phyloP scores from a whole-genome alignment of 768 basidiomycete genomes.

The Boletus huronensis region DNA sequence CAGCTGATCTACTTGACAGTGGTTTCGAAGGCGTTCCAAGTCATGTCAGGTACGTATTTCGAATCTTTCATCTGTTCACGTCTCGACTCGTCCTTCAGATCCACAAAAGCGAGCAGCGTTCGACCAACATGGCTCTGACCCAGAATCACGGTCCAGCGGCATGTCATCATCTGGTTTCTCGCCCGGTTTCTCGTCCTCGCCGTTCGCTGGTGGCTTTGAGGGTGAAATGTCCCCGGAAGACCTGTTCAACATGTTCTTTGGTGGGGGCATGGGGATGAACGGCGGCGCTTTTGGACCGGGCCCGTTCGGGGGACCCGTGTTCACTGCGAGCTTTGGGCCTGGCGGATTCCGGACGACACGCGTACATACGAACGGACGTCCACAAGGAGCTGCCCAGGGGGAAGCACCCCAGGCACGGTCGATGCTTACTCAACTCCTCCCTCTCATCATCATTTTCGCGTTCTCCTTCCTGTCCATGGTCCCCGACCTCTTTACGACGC shows the following conservation, averaged over 20 bases:
- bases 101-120: constrained; percentile 85
- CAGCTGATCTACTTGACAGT: constrained; percentile 45
- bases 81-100: constrained; percentile 42
- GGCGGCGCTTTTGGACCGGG: constrained; percentile 55
- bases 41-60: constrained; percentile 64
- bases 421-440: constrained; percentile 72
- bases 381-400: constrained; percentile 34
- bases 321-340: constrained; percentile 75
- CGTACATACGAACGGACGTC: constrained; percentile 40
- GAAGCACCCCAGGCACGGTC: constrained; percentile 50
- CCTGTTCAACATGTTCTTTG: constrained; percentile 98
- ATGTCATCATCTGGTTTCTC: constrained; percentile 55
- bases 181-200: constrained; percentile 46
- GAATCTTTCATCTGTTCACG: not conserved
- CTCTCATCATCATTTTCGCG: constrained; percentile 76
- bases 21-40: constrained; percentile 97
- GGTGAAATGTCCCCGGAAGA: constrained; percentile 94
- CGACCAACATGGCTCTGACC: constrained; percentile 84
- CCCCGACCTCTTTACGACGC: constrained; percentile 68
- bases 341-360: constrained; percentile 78
- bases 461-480: constrained; percentile 83
- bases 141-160: constrained; percentile 76
- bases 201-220: constrained; percentile 60
- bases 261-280: constrained; percentile 47
- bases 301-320: constrained; percentile 50